Evolutionary conservation across 2,329 filamentous ascomycete species (phyloP).

Genomic region (Trichoderma polysporum): DNA sequence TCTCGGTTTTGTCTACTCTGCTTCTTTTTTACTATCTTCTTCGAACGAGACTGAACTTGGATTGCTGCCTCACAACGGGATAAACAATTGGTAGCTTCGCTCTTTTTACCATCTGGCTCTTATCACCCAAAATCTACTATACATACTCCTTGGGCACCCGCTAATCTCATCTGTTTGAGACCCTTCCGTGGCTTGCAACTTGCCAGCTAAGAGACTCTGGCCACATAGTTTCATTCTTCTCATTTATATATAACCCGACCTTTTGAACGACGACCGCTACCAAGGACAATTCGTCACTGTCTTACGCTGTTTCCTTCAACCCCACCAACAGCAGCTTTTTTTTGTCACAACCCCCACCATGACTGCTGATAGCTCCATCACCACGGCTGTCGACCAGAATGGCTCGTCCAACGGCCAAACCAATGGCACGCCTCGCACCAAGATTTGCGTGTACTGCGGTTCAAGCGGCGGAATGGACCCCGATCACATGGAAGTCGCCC

Average conservation of each 20-base stretch:
- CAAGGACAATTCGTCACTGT: background rate
- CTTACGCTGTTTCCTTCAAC: background rate
- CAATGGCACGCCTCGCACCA: conserved; percentile 48
- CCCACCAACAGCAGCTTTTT: background rate
- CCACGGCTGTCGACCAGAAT: conserved; percentile 27
- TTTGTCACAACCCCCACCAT: conserved; percentile 25
- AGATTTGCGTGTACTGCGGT: conserved; percentile 95
- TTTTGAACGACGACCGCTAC: background rate
- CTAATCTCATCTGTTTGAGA: background rate
- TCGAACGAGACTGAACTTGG: background rate
- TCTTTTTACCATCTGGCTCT: background rate
- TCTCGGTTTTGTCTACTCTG: background rate
- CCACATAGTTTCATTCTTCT: background rate
- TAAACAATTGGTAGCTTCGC: background rate
- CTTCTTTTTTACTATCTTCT: background rate
- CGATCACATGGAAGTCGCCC: conserved; percentile 75
- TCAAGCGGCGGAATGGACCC: conserved; percentile 71
- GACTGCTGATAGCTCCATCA: conserved; percentile 30
- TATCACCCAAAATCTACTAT: background rate
- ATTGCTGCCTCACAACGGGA: background rate
- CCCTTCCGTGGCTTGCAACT: background rate
- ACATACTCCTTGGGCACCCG: background rate
- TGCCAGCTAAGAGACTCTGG: background rate
- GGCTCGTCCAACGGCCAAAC: conserved; percentile 23
- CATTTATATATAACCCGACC: background rate